phyloP scores from a whole-genome alignment of 2,329 filamentous ascomycete genomes.

The Colletotrichum orbiculare region DNA sequence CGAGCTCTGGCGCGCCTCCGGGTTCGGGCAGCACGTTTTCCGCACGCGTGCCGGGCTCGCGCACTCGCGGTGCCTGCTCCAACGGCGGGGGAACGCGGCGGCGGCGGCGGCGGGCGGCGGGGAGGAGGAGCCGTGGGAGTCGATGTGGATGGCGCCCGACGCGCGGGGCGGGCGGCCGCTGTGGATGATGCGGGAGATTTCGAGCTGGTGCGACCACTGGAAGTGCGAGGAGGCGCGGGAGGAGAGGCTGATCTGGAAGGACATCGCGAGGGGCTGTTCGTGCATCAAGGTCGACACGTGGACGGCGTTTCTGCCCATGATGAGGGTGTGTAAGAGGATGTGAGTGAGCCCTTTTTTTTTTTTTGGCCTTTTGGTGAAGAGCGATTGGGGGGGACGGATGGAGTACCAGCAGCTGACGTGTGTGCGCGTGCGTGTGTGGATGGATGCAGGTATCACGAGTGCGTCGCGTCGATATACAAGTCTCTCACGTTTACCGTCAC shows the following conservation, averaged over 20 bases:
- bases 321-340: constrained; percentile 29
- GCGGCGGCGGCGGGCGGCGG: background rate
- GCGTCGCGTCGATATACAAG: constrained; percentile 11
- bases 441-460: constrained; percentile 16
- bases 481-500: constrained; percentile 26
- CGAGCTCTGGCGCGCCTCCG: constrained; percentile 28
- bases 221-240: constrained; percentile 28
- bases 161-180: constrained; percentile 14
- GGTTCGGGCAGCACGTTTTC: constrained; percentile 25
- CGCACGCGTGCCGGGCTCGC: constrained; percentile 16
- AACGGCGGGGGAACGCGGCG: background rate
- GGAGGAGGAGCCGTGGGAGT: constrained; percentile 12
- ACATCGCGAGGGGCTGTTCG: background rate
- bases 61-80: constrained; percentile 23
- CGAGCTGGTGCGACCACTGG: constrained; percentile 30
- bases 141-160: constrained; percentile 23
- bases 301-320: constrained; percentile 25
- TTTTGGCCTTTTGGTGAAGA: too few species aligned
- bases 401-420: background rate
- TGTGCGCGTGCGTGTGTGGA: too few species aligned
- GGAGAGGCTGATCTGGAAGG: constrained; percentile 18
- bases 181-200: constrained; percentile 30
- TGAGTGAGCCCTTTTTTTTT: background rate
- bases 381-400: too few species aligned
- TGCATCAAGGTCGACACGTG: background rate